A percentile compares a stretch with the other conserved stretches of the same genome.
These are phyloP conservation scores for Ophiostoma triangulosporum DNA, from an alignment of 2,329 filamentous ascomycete genomes.

Conservation along the genomic window DNA sequence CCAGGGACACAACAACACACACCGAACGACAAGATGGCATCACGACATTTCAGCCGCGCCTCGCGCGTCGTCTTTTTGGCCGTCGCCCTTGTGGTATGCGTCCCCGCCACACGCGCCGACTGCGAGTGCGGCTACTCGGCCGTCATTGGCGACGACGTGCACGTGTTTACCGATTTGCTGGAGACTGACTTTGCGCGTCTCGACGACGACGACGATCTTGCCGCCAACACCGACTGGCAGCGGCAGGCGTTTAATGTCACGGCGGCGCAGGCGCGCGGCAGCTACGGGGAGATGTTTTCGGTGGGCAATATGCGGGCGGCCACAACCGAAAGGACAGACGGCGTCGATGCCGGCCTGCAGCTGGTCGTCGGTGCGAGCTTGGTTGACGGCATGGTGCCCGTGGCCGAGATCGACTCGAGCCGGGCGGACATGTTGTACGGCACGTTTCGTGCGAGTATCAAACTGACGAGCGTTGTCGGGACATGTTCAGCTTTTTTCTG, in stretches of 20 bases:
- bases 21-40: too few species aligned
- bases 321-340: conserved; percentile 29
- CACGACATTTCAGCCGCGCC: too few species aligned
- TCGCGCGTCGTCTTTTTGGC: conserved; percentile 14
- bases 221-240: conserved; percentile 45
- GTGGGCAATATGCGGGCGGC: conserved; percentile 38
- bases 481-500: conserved; percentile 74
- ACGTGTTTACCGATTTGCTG: conserved; percentile 53
- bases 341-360: conserved; percentile 42
- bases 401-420: conserved; percentile 49
- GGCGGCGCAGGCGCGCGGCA: conserved; percentile 41
- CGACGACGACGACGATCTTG: conserved; percentile 23
- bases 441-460: conserved; percentile 55
- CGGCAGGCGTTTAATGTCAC: conserved; percentile 55
- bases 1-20: too few species aligned
- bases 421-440: conserved; percentile 55
- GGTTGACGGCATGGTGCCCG: conserved; percentile 40
- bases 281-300: conserved; percentile 51
- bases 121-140: conserved; percentile 65
- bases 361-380: conserved; percentile 37
- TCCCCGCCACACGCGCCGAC: conserved; percentile 22
- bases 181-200: conserved; percentile 59
- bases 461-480: conserved; percentile 43
- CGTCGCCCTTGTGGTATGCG: conserved; percentile 13
- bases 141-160: conserved; percentile 24